Evolutionary conservation across 176 grass and related monocot genomes (phyloP).

Genomic region (Themeda triandra): DNA sequence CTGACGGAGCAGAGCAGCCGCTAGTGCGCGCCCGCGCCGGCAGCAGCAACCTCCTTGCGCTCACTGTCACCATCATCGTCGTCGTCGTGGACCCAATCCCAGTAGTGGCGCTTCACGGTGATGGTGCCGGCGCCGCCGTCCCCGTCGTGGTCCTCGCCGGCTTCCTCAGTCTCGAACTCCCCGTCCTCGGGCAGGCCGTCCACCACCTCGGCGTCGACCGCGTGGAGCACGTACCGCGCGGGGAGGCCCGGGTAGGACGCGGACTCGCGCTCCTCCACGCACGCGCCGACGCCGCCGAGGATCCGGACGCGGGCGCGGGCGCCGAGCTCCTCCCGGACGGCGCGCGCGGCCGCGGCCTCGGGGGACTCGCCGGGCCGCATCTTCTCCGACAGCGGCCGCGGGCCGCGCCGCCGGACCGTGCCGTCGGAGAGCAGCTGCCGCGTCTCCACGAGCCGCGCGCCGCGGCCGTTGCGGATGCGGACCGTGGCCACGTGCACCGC

Average conservation of each 20-base stretch:
- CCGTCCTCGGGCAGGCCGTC: constrained; percentile 63
- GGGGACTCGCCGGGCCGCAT: constrained; percentile 69
- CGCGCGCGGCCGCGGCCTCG: constrained; percentile 58
- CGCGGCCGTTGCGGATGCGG: constrained; percentile 50
- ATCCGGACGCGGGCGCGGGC: constrained; percentile 48
- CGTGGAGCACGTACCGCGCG: constrained; percentile 70
- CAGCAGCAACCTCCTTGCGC: not conserved
- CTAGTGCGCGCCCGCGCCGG: not conserved
- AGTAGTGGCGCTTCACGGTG: constrained; percentile 52
- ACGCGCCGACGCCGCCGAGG: constrained; percentile 23
- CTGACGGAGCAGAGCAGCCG: not conserved
- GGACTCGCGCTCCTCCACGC: constrained; percentile 74
- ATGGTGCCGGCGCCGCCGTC: constrained; percentile 20
- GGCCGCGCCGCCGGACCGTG: constrained; percentile 40
- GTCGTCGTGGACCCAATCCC: constrained; percentile 39
- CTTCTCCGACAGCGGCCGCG: constrained; percentile 79
- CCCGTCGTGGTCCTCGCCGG: constrained; percentile 50
- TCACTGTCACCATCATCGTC: not conserved
- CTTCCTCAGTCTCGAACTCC: constrained; percentile 80
- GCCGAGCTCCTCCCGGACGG: constrained; percentile 74
- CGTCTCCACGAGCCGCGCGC: constrained; percentile 65
- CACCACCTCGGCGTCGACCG: constrained; percentile 61
- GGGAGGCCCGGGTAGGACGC: constrained; percentile 67
- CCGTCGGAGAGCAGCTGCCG: constrained; percentile 87
- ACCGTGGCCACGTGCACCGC: constrained; percentile 75